phyloP scores from a whole-genome alignment of 2,329 filamentous ascomycete genomes.

The Penicillium griseofulvum region DNA sequence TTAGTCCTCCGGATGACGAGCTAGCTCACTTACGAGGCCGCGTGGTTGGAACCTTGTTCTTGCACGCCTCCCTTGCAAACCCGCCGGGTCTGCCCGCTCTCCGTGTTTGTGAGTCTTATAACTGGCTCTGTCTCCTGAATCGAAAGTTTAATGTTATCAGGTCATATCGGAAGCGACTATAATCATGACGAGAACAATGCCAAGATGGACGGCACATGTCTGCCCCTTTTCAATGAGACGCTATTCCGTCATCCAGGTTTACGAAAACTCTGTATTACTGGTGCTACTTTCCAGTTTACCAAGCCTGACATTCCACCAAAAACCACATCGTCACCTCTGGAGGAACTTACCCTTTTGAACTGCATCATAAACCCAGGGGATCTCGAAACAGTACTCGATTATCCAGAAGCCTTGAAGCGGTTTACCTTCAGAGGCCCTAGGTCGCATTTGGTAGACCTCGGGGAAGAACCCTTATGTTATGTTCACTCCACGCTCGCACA shows the following conservation, averaged over 20 bases:
- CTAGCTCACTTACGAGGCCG: background rate
- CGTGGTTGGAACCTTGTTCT: background rate
- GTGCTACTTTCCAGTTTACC: background rate
- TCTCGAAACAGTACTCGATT: background rate
- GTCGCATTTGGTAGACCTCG: too few relatives aligned
- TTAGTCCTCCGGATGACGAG: background rate
- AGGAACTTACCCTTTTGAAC: conserved; percentile 9
- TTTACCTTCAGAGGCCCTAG: conserved; percentile 2
- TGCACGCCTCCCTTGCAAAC: background rate
- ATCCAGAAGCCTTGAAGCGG: conserved; percentile 1
- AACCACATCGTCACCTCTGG: background rate
- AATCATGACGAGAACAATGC: background rate
- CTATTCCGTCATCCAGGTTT: conserved; percentile 5
- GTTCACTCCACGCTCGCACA: background rate
- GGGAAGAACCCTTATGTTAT: background rate
- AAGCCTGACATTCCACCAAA: rapidly evolving
- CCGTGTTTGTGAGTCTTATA: conserved; percentile 1
- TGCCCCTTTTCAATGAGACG: background rate
- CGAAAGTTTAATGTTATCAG: background rate
- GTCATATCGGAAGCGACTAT: conserved; percentile 8
- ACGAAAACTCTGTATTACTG: conserved; percentile 6
- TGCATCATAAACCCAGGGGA: background rate
- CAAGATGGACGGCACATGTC: background rate
- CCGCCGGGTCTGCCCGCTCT: background rate
- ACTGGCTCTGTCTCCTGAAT: background rate